Base-by-base conservation (phyloP, 768 basidiomycete genomes). In the Mycena kentingensis region DNA sequence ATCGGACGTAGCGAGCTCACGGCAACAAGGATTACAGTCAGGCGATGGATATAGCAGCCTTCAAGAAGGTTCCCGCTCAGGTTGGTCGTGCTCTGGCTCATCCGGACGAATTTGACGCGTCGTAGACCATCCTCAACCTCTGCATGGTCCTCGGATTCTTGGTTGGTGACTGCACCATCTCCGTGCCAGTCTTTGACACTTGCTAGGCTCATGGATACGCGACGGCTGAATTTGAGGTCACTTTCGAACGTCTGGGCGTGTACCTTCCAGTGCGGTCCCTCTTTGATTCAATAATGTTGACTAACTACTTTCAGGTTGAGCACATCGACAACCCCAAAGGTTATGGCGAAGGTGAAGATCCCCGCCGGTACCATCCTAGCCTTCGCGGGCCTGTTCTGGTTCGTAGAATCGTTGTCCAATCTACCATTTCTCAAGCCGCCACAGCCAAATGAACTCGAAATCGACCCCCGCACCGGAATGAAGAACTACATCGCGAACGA, bases 321-420 rank as follows among this genome's bases (percentile, higher is more conserved):
- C 93, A 96, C 66, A 93, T 94, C 63, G 93, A 96, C 65, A 96
- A 96, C 62, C 93, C 92, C 2, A 91, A 89, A 67, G 92, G 91
- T 12, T 95, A 93, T 61, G 90, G 87, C 1, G 84, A 84, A 16
- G 87, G 87, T 24, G 85, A 90, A 67, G 93, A 98, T 67, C 82
- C 94, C 1, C 76, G 91, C 35, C 77, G 78, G 62, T 92, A 87
- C 61, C 81, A 96, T 62, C 81, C 85, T 0, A 75, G 79, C 18
- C 78, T 98, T 7, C 83, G 95, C 12, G 84, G 84, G 3, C 93
- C 93, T 3, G 86, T 98, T 5, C 84, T 94, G 63, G 87, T 87
- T 63, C 49, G 73, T 63, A 22, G 22, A 5, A 24, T 45, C 60
- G 50, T 52, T 32, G 29, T n/a, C 34, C n/a, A 39, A 13, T 11